These are phyloP conservation scores for Cystoderma amianthinum DNA, from an alignment of 768 basidiomycete genomes.

Conservation along the genomic window DNA sequence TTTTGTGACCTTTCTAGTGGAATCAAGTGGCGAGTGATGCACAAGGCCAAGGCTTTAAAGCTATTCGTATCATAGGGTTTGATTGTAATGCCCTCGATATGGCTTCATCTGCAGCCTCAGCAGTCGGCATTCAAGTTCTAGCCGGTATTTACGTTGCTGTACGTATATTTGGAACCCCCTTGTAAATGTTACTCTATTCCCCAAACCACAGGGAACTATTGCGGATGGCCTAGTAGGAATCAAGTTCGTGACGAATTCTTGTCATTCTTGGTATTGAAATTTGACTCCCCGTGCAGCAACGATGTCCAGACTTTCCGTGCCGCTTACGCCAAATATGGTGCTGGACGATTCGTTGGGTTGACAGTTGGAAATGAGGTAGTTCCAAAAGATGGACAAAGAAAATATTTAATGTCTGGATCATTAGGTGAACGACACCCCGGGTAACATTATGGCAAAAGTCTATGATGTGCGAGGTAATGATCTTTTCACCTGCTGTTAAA, in stretches of 20 bases:
- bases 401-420: too few species aligned
- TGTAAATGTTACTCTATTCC: background rate
- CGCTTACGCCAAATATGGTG: slow-evolving; percentile 23
- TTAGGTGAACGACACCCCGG: slow-evolving; percentile 21
- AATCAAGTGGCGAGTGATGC: slow-evolving; percentile 22
- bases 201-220: slow-evolving; percentile 19
- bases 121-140: slow-evolving; percentile 20
- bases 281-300: slow-evolving; percentile 15
- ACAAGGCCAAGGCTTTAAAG: slow-evolving; percentile 20
- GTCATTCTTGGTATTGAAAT: too few species aligned
- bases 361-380: slow-evolving; percentile 33
- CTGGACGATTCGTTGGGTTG: slow-evolving; percentile 23
- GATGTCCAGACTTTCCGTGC: slow-evolving; percentile 26
- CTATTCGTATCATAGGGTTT: slow-evolving; percentile 27
- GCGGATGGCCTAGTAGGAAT: slow-evolving; percentile 16
- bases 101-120: slow-evolving; percentile 25
- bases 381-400: too few species aligned
- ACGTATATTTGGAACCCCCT: slow-evolving; percentile 1
- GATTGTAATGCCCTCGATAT: slow-evolving; percentile 27
- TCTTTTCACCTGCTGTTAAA: background rate
- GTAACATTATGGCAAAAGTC: slow-evolving; percentile 28
- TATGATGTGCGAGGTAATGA: slow-evolving; percentile 23
- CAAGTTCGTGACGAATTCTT: slow-evolving; percentile 17
- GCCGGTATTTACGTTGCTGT: slow-evolving; percentile 27
- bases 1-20: slow-evolving; percentile 22